Evolutionary conservation across 1,139 yeast species (phyloP), one percentile per base, ranked within the genome.

Genomic region (Pichia inconspicua): DNA sequence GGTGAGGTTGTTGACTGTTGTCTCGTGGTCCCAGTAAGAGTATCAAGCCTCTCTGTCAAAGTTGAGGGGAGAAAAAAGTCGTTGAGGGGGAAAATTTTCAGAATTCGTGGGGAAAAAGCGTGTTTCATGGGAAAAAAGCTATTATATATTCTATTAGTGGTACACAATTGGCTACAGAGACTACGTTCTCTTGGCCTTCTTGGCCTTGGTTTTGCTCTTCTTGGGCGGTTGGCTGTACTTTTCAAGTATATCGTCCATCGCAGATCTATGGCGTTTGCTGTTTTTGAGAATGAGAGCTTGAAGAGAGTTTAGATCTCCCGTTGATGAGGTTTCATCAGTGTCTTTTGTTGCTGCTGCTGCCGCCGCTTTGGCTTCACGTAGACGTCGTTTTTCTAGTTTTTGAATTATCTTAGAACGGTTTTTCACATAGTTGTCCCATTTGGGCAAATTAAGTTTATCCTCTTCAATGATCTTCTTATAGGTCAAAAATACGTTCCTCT

Each of bases 401-500:
- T 38, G 30, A 6, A 46, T 35, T 7, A 25, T 43, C 7, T 27
- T 27, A 10, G 14, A 8, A 17, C 45, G 41, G n/a, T 39, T 35
- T 11, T 40, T 27, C 14, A 41, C 32, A 17, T 46, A 46, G 12
- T 41, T 37, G 12, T 34, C 22, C 53, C 48, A 50, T 30, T 41
- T 27, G 1, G 52, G 49, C 11, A 48, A 12, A 2, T 48, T 47
- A 12, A 40, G 15, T 4, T 11, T 34, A 8, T 40, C 35, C 58
- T 84, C 65, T 66, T 4, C 68, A 59, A 78, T 67, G 36, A 77
- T 71, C 10, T 61, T 60, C 40, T 73, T 71, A 32, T 4, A 80
- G 70, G 3, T 63, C 63, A 51, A 75, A 76, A 28, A 85, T 73
- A 37, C 96, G 72, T 45, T 65, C 66, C 56, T 83, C 89, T 55